Conservation (phyloP, 116 monocot species). For the Zostera marina region DNA sequence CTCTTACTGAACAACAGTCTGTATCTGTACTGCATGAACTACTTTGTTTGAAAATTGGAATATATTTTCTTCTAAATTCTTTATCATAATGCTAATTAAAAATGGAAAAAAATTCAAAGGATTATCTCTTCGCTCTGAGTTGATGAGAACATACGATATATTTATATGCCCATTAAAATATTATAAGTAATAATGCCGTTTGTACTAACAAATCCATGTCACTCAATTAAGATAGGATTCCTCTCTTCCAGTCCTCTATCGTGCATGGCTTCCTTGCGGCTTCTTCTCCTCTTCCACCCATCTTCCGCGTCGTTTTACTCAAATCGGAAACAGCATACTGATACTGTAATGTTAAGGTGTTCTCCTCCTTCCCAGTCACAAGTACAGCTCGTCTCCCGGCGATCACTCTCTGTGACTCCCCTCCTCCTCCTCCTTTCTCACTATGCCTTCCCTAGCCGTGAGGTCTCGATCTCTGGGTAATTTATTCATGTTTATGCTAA, state of each 20-base stretch:
- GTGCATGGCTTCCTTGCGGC: slow-evolving; percentile 5
- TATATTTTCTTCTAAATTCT: no score
- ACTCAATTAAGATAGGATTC: no score
- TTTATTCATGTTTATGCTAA: background rate
- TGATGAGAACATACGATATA: no score
- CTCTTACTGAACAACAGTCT: no score
- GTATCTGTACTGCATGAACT: no score
- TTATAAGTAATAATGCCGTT: no score
- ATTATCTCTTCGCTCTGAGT: no score
- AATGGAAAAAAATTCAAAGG: no score
- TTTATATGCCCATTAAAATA: no score
- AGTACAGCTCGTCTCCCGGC: slow-evolving; percentile 7
- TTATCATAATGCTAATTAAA: no score
- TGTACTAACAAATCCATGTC: no score
- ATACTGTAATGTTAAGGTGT: background rate
- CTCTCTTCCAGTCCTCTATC: background rate
- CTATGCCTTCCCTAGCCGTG: slow-evolving; percentile 14
- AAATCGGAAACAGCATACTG: background rate
- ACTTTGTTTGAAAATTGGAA: no score
- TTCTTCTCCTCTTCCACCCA: background rate
- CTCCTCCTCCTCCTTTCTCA: slow-evolving; percentile 16
- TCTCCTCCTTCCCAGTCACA: background rate
- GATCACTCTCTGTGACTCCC: slow-evolving; percentile 9
- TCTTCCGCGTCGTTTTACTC: background rate
- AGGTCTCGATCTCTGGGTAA: background rate